These are phyloP conservation scores for Oryza glaberrima DNA, from an alignment of 176 grass and related monocot genomes.

Conservation along the genomic window DNA sequence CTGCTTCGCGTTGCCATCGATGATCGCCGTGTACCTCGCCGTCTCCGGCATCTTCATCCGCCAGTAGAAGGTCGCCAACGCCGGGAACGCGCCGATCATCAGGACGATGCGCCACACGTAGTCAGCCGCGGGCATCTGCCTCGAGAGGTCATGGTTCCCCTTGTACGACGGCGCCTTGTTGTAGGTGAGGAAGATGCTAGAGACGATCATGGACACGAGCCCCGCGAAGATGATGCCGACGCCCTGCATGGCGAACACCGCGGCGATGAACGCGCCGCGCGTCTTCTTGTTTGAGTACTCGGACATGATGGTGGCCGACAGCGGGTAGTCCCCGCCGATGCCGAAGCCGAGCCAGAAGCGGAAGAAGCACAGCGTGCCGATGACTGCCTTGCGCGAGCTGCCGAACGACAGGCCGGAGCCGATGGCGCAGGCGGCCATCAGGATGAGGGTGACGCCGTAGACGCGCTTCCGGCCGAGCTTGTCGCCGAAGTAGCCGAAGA, in stretches of 20 bases:
- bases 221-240: conserved; percentile 60
- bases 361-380: conserved; percentile 75
- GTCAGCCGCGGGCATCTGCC: conserved; percentile 51
- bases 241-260: conserved; percentile 80
- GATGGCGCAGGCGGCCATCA: conserved; percentile 67
- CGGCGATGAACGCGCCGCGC: conserved; percentile 72
- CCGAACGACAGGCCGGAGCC: conserved; percentile 69
- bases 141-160: conserved; percentile 34
- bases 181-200: conserved; percentile 42
- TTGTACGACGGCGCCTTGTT: conserved; percentile 53
- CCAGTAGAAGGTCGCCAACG: conserved; percentile 75
- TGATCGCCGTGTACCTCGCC: conserved; percentile 68
- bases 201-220: conserved; percentile 49
- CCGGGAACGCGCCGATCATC: conserved; percentile 64
- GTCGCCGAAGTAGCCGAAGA: conserved; percentile 67
- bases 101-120: conserved; percentile 69
- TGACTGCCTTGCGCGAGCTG: conserved; percentile 37
- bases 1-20: conserved; percentile 62
- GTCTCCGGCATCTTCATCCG: conserved; percentile 86
- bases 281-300: conserved; percentile 81
- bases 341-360: conserved; percentile 83
- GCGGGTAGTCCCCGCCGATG: conserved; percentile 76
- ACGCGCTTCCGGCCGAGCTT: conserved; percentile 69
- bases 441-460: conserved; percentile 60
- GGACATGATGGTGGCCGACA: conserved; percentile 79